phyloP scores from a whole-genome alignment of 139 green algal species.

The Micromonas commoda region DNA sequence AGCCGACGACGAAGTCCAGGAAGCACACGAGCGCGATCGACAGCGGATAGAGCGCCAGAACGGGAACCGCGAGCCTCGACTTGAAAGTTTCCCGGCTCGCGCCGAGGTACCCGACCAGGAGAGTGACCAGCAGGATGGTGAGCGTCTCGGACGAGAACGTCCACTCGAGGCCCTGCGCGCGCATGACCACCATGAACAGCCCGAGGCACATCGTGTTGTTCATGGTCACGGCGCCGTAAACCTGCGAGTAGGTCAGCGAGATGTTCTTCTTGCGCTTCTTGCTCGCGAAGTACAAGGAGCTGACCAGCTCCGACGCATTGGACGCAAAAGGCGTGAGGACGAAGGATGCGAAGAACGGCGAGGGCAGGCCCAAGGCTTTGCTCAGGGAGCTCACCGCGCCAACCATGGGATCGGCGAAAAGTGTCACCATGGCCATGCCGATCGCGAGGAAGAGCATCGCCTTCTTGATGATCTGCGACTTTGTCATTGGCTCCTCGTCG shows the following conservation, averaged over 20 bases:
- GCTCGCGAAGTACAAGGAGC: slow-evolving; percentile 49
- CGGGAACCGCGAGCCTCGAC: slow-evolving; percentile 37
- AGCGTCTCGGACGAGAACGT: slow-evolving; percentile 49
- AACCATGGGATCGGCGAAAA: slow-evolving; percentile 43
- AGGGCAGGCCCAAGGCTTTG: slow-evolving; percentile 44
- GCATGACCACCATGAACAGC: slow-evolving; percentile 58
- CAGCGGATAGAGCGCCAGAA: slow-evolving; percentile 23
- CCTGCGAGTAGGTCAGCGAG: slow-evolving; percentile 55
- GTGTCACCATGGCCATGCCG: slow-evolving; percentile 25
- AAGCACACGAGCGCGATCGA: neutral
- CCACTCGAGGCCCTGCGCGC: slow-evolving; percentile 46
- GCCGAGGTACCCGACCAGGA: slow-evolving; percentile 39
- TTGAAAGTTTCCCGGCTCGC: slow-evolving; percentile 38
- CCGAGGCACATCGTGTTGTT: slow-evolving; percentile 68
- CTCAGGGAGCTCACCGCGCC: slow-evolving; percentile 47
- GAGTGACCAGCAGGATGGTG: slow-evolving; percentile 41
- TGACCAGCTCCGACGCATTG: slow-evolving; percentile 59
- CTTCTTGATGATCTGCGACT: slow-evolving; percentile 9
- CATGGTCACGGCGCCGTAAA: slow-evolving; percentile 60
- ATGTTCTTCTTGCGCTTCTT: slow-evolving; percentile 53
- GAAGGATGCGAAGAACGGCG: slow-evolving; percentile 59
- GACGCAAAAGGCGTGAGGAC: slow-evolving; percentile 53
- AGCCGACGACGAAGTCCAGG: slow-evolving; percentile 1
- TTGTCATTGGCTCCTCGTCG: slow-evolving; percentile 18
- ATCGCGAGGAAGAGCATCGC: slow-evolving; percentile 11